Percentiles rank a stretch among this genome's conserved stretches.
These are phyloP conservation scores for Juglanconis juglandina DNA, from an alignment of 2,329 filamentous ascomycete genomes.

Conservation along the genomic window DNA sequence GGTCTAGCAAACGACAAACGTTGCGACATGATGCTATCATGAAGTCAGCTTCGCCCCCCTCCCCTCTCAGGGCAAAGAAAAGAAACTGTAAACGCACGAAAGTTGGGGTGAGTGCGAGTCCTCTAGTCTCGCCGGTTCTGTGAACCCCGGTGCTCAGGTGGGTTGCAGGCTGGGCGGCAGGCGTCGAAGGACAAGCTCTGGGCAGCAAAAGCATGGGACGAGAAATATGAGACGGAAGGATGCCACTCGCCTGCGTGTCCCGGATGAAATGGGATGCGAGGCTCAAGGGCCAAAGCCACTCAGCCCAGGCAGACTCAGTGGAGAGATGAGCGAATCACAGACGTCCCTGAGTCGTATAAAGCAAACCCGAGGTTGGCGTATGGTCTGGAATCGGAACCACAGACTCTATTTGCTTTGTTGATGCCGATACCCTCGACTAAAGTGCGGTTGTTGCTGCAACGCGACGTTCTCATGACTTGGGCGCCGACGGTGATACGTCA, in stretches of 20 bases:
- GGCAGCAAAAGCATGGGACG: not conserved
- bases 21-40: conserved; percentile 10
- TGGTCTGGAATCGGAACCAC: not conserved
- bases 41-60: not conserved
- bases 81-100: not conserved
- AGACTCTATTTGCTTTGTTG: not conserved
- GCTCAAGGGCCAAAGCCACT: not conserved
- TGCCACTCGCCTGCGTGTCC: not conserved
- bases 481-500: not conserved
- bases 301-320: not conserved
- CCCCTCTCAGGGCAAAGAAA: not conserved
- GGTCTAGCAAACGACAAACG: not conserved
- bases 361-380: not conserved
- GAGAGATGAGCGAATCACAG: not conserved
- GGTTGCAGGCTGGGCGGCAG: not conserved
- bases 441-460: not conserved
- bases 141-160: not conserved
- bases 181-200: not conserved
- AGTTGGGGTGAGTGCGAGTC: not conserved
- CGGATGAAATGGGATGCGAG: not conserved
- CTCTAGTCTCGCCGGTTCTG: not conserved
- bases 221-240: not conserved
- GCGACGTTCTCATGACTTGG: not conserved
- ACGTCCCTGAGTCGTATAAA: not conserved
- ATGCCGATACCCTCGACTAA: not conserved